Conservation (phyloP, 345 rosid species). For the Sonneratia alba region DNA sequence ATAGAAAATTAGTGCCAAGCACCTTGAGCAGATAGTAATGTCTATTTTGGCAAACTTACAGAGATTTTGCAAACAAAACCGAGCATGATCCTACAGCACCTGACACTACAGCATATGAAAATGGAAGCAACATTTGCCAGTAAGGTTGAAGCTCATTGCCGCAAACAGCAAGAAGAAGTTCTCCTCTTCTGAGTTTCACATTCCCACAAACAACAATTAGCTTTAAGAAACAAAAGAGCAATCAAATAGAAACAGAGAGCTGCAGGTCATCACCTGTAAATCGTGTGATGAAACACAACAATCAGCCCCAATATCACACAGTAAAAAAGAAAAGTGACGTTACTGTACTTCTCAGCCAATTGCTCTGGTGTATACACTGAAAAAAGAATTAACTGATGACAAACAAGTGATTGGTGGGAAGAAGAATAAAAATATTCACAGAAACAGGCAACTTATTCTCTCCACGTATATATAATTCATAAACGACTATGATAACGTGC, state of each 20-base stretch:
- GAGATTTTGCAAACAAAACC: slow-evolving; percentile 94
- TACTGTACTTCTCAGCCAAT: slow-evolving; percentile 91
- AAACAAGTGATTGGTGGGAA: not conserved
- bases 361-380: slow-evolving; percentile 95
- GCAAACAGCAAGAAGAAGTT: slow-evolving; percentile 47
- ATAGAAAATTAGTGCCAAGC: not conserved
- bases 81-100: slow-evolving; percentile 98
- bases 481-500: not conserved
- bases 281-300: slow-evolving; percentile 59
- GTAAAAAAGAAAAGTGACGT: slow-evolving; percentile 70
- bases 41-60: slow-evolving; percentile 43
- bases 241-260: not conserved
- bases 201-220: not conserved
- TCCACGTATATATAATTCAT: not conserved
- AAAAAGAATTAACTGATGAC: slow-evolving; percentile 3
- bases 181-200: slow-evolving; percentile 62
- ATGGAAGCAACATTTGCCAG: slow-evolving; percentile 88
- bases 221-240: not conserved
- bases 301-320: slow-evolving; percentile 60
- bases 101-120: slow-evolving; percentile 93
- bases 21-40: slow-evolving; percentile 2
- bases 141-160: slow-evolving; percentile 71
- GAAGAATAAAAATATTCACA: not conserved
- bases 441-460: not conserved
- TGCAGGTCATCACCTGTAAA: slow-evolving; percentile 52